A percentile compares a stretch with the other conserved stretches of the same genome.
phyloP scores from a whole-genome alignment of 2,329 filamentous ascomycete species.

The Ascocoryne sarcoides region DNA sequence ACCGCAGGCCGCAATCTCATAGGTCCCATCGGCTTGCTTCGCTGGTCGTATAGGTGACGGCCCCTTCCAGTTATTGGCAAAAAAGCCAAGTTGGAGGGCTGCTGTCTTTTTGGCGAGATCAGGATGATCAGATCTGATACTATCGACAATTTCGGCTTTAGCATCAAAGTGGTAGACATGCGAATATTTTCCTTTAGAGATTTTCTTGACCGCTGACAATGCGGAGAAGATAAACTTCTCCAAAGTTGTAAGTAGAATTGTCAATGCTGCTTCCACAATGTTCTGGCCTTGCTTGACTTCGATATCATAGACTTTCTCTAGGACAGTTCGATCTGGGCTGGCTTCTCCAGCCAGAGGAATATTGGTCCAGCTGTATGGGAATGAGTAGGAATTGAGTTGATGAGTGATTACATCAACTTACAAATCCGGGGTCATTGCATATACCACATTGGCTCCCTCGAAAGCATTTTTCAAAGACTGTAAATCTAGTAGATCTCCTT shows the following conservation, averaged over 20 bases:
- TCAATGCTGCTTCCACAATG: conserved; percentile 40
- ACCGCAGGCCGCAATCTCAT: conserved; percentile 7
- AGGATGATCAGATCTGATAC: conserved; percentile 20
- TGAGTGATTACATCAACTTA: too few relatives aligned
- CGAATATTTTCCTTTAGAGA: conserved; percentile 30
- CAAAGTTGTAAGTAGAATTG: conserved; percentile 25
- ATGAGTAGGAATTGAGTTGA: conserved; percentile 6
- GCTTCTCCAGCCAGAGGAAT: conserved; percentile 23
- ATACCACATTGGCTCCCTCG: conserved; percentile 31
- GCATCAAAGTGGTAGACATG: conserved; percentile 32
- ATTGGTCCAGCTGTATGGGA: conserved; percentile 1
- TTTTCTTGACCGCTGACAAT: conserved; percentile 28
- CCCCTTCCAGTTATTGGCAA: conserved; percentile 27
- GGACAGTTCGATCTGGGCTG: conserved; percentile 28
- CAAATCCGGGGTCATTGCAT: conserved; percentile 33
- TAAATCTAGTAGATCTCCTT: conserved; percentile 17
- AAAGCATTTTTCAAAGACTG: conserved; percentile 26
- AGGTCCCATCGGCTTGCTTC: conserved; percentile 12
- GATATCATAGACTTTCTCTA: conserved; percentile 30
- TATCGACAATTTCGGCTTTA: conserved; percentile 28
- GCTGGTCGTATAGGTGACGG: conserved; percentile 1
- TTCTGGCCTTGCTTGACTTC: conserved; percentile 46
- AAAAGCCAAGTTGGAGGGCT: conserved; percentile 29
- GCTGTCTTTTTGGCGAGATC: conserved; percentile 24
- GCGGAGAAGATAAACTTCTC: conserved; percentile 27